Evolutionary conservation across 768 basidiomycete genomes (phyloP), one percentile per base, ranked within the genome.

Genomic region (Pleurotus tuber-regium): DNA sequence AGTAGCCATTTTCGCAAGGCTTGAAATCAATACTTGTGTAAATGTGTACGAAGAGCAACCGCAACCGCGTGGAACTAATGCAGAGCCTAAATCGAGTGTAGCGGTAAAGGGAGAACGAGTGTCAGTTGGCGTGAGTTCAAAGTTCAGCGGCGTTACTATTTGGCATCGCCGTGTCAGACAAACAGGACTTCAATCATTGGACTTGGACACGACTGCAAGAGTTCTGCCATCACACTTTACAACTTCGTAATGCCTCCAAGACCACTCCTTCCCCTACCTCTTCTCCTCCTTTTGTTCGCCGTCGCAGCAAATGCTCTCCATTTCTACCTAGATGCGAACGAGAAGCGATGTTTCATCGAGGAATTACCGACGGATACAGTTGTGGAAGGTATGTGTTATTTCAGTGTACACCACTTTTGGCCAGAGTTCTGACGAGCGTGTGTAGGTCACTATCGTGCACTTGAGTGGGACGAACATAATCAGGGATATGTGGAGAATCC

Each of bases 281-380:
- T 48, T 7, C 46, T 72, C 38, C 71, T 75, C 14, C 68, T 77
- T 52, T 61, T 72, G 49, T 57, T 75, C 56, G 66, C 72, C 19
- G 69, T 74, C 33, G 63, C 76, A 16, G 77, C 74, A 14, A 79
- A 86, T 64, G 92, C 90, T 24, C 84, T 99, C 23, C 97, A 99
- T 65, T 97, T 98, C 70, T 99, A 99, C 66, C 82, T 99, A 52
- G 93, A 97, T 65, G 86, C 93, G 14, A 89, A 91, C 63, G 92
- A 97, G 68, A 86, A 88, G 62, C 81, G 89, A 42, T 99, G 97
- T 67, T 98, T 98, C 71, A 81, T 98, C 53, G 97, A 98, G 64
- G 97, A 99, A 66, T 74, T 98, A 16, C 96, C 97, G 10, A 84
- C 85, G 2, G 89, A 96, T 68, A 98, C 94, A n/a, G 86, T 94